Evolutionary conservation across 257 asterid species (phyloP), one percentile per base, ranked within the genome.

Genomic region (Nicotiana knightiana): DNA sequence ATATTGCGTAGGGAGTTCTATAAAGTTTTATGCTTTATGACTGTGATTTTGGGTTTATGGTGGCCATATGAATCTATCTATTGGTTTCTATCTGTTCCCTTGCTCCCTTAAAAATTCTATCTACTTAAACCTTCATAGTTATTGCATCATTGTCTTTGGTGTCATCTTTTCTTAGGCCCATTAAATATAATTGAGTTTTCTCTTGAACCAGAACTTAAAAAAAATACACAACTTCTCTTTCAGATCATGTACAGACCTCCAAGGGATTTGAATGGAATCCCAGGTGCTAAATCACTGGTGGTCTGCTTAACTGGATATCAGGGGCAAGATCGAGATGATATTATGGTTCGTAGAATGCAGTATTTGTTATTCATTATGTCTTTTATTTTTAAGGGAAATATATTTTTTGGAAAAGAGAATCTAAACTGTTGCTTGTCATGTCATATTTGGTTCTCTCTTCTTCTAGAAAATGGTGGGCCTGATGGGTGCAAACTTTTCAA

Each of bases 261-360:
- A 80, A 88, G 85, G 87, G 97, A 93, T 87, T 76, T 92, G 89
- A 87, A 87, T 82, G 99, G 99, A 79, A 94, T 96, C 86, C 91
- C 93, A 3, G 98, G 97, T 80, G 98, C 98, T 82, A 83, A 92
- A 79, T 88, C 90, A 76, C 77, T 96, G 88, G 76, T 90, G 67
- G 79, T 92, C 66, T 94, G 99, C 92, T 88, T 96, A 91, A 96
- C 99, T 85, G 99, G 99, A 81, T 96, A 96, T 73, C 92, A 83
- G 6, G 83, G 97, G 77, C 92, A 87, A 9, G 93, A 90, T 61
- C 89, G 99, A 78, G 96, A 93, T 11, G 97, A 96, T 86, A 92
- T 96, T 35, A 96, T 92, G 99, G 99, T 96, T 82, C 24, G 84
- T 71, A 26, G 12, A 75, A 16, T 75, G 64, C 46, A 7, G 63